Evolutionary conservation across 352 stramenopile genomes (phyloP), one percentile per base, ranked within the genome.

Genomic region (Aphanomyces euteiches): DNA sequence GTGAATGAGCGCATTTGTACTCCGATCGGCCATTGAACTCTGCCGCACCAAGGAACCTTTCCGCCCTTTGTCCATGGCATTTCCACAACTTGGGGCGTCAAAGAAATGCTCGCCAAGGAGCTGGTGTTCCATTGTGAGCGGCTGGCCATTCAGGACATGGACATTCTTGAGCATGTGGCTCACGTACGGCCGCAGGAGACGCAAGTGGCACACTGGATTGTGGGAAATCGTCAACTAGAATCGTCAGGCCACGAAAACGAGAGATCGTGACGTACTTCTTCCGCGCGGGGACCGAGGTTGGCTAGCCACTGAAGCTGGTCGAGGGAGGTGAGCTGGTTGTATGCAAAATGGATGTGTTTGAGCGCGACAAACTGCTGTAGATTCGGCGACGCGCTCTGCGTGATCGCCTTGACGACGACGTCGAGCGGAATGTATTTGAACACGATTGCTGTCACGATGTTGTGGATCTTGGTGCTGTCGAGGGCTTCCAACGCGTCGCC

Each of bases 321-420:
- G 69, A 91, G 87, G 6, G 75, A 75, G 3, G 79, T 72, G 17
- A 91, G 67, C 65, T 91, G 82, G 61, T 93, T 93, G 70, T 85
- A 70, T n/a, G 76, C 69, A 67, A 93, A 89, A 47, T 78, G 83
- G 34, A 93, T 57, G 7, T 84, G 67, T 1, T 83, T 76, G 34
- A 93, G 64, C 0, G 80, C 66, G 4, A 73, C 75, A 71, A 91
- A 93, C 48, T 84, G 73, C 66, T 87, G 90, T 36, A 92, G 58
- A 37, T 88, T 88, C 0, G 71, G 47, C 38, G 68, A 80, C 19
- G 69, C 73, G 10, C 76, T 40, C 3, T 74, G 75, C 4, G 69
- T 77, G 5, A 82, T 74, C 4, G 76, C 75, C 6, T 72, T 60
- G 15, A 73, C 69, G 12, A 93, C 73, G 15, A 77, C 78, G 38